Evolutionary conservation across 2,329 filamentous ascomycete species (phyloP).

Genomic region (Colletotrichum tamarilloi): DNA sequence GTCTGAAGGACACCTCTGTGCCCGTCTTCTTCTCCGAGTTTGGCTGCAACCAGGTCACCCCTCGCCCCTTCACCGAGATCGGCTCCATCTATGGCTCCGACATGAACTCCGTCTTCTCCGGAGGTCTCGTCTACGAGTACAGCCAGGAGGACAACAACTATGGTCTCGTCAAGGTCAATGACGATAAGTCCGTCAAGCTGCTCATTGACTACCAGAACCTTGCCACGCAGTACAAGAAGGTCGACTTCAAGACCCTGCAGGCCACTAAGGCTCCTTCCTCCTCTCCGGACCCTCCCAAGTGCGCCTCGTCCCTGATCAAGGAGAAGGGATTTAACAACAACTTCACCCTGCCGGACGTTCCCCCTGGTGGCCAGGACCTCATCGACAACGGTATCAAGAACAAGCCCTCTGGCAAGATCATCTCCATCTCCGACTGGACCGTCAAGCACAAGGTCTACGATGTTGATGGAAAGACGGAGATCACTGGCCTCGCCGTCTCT

Average conservation of each 20-base stretch:
- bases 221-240: slow-evolving; percentile 77
- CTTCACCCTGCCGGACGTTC: slow-evolving; percentile 80
- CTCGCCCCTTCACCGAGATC: slow-evolving; percentile 82
- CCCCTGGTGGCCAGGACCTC: slow-evolving; percentile 74
- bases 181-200: slow-evolving; percentile 67
- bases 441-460: slow-evolving; percentile 60
- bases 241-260: slow-evolving; percentile 78
- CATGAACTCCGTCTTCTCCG: slow-evolving; percentile 77
- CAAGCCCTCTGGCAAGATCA: slow-evolving; percentile 73
- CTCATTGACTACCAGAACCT: slow-evolving; percentile 79
- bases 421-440: slow-evolving; percentile 73
- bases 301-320: slow-evolving; percentile 74
- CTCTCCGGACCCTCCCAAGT: slow-evolving; percentile 67
- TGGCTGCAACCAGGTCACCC: slow-evolving; percentile 79
- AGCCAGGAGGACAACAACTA: slow-evolving; percentile 76
- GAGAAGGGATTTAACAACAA: slow-evolving; percentile 76
- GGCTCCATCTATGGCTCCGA: slow-evolving; percentile 75
- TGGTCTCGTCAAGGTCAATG: slow-evolving; percentile 72
- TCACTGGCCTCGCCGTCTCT: slow-evolving; percentile 60
- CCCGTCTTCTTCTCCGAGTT: slow-evolving; percentile 87
- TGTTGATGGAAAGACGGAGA: slow-evolving; percentile 48
- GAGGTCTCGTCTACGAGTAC: slow-evolving; percentile 86
- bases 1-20: slow-evolving; percentile 74
- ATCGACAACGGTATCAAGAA: slow-evolving; percentile 81
- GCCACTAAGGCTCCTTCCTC: slow-evolving; percentile 67